These are phyloP conservation scores for Skeletonema marinoi DNA, from an alignment of 108 stramenopile genomes.

Conservation along the genomic window DNA sequence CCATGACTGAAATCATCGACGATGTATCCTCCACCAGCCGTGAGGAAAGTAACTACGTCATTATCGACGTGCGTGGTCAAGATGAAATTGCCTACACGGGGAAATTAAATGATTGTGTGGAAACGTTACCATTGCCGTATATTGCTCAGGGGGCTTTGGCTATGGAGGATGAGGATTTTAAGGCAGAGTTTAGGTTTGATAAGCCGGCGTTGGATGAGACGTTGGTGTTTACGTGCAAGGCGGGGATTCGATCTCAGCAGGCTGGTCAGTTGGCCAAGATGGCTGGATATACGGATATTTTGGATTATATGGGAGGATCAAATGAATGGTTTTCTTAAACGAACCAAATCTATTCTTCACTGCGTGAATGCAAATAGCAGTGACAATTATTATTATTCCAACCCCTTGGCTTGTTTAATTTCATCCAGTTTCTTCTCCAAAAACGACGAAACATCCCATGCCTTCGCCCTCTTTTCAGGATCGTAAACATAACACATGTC, in stretches of 20 bases:
- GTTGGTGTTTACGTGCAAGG: constrained; percentile 75
- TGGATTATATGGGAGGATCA: constrained; percentile 75
- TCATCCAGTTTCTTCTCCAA: background rate
- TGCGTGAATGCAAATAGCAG: no score
- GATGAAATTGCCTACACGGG: constrained; percentile 71
- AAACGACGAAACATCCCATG: constrained; percentile 9
- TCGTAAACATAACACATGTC: constrained; percentile 43
- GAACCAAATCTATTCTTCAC: no score
- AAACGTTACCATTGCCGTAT: constrained; percentile 63
- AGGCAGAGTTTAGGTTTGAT: constrained; percentile 67
- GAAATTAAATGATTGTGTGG: constrained; percentile 58
- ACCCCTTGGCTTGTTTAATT: background rate
- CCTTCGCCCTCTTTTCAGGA: constrained; percentile 22
- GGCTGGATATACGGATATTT: constrained; percentile 69
- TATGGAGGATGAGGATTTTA: constrained; percentile 81
- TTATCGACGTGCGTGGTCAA: constrained; percentile 74
- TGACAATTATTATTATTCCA: no score
- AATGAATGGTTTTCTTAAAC: constrained; percentile 72
- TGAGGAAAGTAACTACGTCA: constrained; percentile 68
- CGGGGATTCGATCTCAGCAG: constrained; percentile 64
- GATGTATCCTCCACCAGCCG: constrained; percentile 64
- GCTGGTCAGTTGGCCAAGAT: constrained; percentile 66
- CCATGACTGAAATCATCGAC: constrained; percentile 74
- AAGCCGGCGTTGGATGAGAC: constrained; percentile 75
- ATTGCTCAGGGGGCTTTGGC: constrained; percentile 60